Evolutionary conservation across 371 early-diverging fungal species (phyloP).

Genomic region (Apophysomyces ossiformis): DNA sequence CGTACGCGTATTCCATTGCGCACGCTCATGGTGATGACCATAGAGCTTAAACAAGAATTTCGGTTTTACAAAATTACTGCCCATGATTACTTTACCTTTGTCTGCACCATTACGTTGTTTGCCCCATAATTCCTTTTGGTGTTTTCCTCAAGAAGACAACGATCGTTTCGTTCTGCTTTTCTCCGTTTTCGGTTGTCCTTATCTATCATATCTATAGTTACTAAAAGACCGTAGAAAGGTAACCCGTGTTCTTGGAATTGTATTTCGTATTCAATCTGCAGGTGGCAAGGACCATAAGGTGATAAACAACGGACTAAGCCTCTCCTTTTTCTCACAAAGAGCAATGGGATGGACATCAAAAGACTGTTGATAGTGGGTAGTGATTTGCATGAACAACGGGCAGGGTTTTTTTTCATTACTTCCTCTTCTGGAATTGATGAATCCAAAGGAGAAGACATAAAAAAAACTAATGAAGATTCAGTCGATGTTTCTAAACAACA

Average conservation of each 20-base stretch:
- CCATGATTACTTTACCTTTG: not conserved
- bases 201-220: not conserved
- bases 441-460: not conserved
- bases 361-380: no score
- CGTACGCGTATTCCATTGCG: conserved; percentile 2
- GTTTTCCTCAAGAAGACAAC: not conserved
- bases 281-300: not conserved
- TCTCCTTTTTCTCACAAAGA: not conserved
- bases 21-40: not conserved
- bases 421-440: conserved; percentile 10
- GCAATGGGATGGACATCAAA: not conserved
- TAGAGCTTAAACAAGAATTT: not conserved
- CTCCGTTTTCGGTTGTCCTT: not conserved
- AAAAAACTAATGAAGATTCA: not conserved
- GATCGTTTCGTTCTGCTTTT: not conserved
- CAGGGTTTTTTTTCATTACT: conserved; percentile 8
- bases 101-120: no score
- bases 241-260: not conserved
- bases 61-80: not conserved
- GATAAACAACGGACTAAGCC: not conserved
- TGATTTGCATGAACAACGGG: conserved; percentile 4
- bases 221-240: not conserved
- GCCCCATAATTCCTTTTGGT: no score
- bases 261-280: not conserved
- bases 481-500: not conserved